phyloP scores from a whole-genome alignment of 2,329 filamentous ascomycete genomes.

The Phoma sp. region DNA sequence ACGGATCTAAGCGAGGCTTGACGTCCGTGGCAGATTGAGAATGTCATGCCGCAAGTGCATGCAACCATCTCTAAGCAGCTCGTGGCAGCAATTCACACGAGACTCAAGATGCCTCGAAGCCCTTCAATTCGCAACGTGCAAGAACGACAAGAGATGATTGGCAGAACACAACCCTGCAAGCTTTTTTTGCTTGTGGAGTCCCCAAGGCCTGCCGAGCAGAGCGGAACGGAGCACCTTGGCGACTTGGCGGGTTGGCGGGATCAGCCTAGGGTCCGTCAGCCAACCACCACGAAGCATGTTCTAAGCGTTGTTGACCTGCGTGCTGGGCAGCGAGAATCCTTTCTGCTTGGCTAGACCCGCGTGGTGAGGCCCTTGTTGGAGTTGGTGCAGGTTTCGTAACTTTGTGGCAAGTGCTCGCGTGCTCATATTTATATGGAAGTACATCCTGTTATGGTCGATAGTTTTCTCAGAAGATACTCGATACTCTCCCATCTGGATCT shows the following conservation, averaged over 20 bases:
- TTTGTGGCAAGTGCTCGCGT: constrained; percentile 24
- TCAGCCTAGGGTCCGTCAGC: constrained; percentile 1
- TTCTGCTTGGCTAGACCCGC: constrained; percentile 18
- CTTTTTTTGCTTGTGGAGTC: constrained; percentile 16
- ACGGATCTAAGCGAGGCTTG: background rate
- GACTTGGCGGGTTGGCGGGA: constrained; percentile 17
- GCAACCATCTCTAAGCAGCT: background rate
- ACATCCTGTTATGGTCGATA: background rate
- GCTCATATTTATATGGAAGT: constrained; percentile 13
- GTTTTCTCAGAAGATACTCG: constrained; percentile 4
- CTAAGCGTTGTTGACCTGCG: background rate
- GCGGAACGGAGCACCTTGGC: constrained; percentile 22
- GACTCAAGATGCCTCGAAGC: constrained; percentile 12
- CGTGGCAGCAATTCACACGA: constrained; percentile 5
- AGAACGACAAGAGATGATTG: constrained; percentile 11
- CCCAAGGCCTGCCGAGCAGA: constrained; percentile 21
- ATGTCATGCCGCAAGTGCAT: background rate
- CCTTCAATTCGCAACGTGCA: constrained; percentile 17
- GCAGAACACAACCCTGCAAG: background rate
- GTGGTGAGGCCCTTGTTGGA: background rate
- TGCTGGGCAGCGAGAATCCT: constrained; percentile 8
- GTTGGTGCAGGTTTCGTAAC: background rate
- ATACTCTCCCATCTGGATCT: background rate
- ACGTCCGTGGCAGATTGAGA: constrained; percentile 1
- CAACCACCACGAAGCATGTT: constrained; percentile 6